These are phyloP conservation scores for Ustilago crameri DNA, from an alignment of 1,284 basidiomycete genomes.

Conservation along the genomic window DNA sequence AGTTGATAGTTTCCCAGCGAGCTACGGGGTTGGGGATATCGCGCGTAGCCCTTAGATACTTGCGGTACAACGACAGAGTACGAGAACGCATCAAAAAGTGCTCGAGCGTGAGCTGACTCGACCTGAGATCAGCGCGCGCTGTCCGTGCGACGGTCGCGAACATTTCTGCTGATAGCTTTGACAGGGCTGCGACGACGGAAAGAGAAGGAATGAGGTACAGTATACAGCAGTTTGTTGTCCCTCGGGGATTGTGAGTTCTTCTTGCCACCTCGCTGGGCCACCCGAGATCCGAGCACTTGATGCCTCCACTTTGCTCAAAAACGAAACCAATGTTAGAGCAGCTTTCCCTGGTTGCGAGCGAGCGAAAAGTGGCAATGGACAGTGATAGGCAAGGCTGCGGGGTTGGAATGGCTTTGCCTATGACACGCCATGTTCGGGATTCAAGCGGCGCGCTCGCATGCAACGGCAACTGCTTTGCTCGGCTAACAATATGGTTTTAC, in stretches of 20 bases:
- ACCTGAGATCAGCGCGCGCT: slow-evolving; percentile 34
- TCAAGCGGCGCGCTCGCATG: no score
- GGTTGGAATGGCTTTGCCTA: no score
- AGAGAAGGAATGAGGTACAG: background rate
- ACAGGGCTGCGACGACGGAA: no score
- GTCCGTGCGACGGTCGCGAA: slow-evolving; percentile 11
- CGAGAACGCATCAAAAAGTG: slow-evolving; percentile 52
- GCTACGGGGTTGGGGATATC: slow-evolving; percentile 59
- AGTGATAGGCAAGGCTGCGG: no score
- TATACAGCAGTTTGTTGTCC: no score
- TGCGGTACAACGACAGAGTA: slow-evolving; percentile 52
- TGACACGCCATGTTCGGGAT: no score
- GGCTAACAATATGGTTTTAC: background rate
- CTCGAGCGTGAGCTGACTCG: slow-evolving; percentile 51
- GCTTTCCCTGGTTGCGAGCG: no score
- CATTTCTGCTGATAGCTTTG: slow-evolving; percentile 12
- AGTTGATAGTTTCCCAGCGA: slow-evolving; percentile 58
- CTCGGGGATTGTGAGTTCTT: slow-evolving; percentile 7
- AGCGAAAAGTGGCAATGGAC: background rate
- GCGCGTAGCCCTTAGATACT: slow-evolving; percentile 53
- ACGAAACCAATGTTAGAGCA: background rate
- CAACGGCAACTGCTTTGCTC: background rate
- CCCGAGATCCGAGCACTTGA: slow-evolving; percentile 16
- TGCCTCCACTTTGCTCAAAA: slow-evolving; percentile 6
- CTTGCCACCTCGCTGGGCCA: slow-evolving; percentile 7